Percentiles rank a stretch among this genome's conserved stretches.
Evolutionary conservation across 2,329 filamentous ascomycete species (phyloP).

Genomic region (Fusarium tricinctum): DNA sequence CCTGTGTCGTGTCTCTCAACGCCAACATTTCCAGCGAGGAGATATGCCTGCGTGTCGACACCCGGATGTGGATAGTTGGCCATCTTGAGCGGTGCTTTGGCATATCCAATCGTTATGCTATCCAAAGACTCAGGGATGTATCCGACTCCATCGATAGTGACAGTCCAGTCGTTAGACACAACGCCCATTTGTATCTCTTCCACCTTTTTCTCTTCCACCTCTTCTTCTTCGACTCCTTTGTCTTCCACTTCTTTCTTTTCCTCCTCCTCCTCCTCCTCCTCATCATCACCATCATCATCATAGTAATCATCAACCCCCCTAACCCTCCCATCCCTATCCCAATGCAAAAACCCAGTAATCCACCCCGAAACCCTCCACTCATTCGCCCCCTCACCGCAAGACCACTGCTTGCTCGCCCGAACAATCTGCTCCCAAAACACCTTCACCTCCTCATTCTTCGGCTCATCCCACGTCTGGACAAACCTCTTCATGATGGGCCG

Average conservation of each 20-base stretch:
- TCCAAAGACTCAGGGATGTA: constrained; percentile 51
- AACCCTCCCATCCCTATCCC: constrained; percentile 54
- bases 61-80: constrained; percentile 50
- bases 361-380: constrained; percentile 61
- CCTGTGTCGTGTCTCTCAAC: constrained; percentile 47
- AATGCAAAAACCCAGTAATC: constrained; percentile 64
- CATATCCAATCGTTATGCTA: constrained; percentile 57
- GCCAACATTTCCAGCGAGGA: constrained; percentile 58
- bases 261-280: background rate
- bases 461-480: constrained; percentile 59
- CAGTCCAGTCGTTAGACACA: constrained; percentile 7
- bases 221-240: background rate
- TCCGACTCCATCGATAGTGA: constrained; percentile 49
- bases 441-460: constrained; percentile 50
- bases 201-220: background rate
- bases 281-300: background rate
- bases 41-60: constrained; percentile 51
- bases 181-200: constrained; percentile 11
- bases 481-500: constrained; percentile 62
- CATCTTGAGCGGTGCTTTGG: constrained; percentile 58
- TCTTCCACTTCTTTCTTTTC: background rate
- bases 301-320: background rate
- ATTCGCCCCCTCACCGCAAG: constrained; percentile 49
- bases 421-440: constrained; percentile 63
- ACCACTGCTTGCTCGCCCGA: constrained; percentile 51